Conservation (phyloP, 768 basidiomycete species). For the Rhodotorula graminis region DNA sequence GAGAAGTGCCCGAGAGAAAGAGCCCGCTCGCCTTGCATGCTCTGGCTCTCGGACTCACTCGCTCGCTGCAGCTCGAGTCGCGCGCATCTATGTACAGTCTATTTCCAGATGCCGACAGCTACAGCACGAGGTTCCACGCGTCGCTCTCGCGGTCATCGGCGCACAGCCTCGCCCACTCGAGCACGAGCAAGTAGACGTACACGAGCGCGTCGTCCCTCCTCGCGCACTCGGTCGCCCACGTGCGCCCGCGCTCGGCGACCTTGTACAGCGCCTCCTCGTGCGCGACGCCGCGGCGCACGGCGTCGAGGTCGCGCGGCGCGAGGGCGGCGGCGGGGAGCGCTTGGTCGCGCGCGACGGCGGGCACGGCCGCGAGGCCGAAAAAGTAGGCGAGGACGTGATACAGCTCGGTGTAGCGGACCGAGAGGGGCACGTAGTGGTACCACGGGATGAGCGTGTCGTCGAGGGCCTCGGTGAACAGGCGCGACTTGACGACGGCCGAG, state of each 20-base stretch:
- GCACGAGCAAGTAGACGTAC: constrained; percentile 8
- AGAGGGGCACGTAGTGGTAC: constrained; percentile 23
- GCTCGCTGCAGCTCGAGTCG: too few species aligned
- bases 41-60: too few species aligned
- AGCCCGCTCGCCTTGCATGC: too few species aligned
- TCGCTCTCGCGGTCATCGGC: constrained; percentile 1
- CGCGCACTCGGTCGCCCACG: constrained; percentile 11
- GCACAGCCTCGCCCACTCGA: constrained; percentile 20
- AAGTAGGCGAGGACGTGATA: constrained; percentile 22
- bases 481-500: constrained; percentile 11
- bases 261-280: constrained; percentile 4
- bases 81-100: too few species aligned
- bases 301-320: background rate
- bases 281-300: background rate
- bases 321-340: background rate
- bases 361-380: background rate
- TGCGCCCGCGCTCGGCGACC: constrained; percentile 5
- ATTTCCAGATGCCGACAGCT: too few species aligned
- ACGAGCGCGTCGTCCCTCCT: constrained; percentile 15
- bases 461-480: constrained; percentile 1
- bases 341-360: background rate
- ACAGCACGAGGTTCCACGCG: background rate
- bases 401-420: constrained; percentile 1
- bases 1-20: too few species aligned
- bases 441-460: constrained; percentile 17